Base-by-base conservation (phyloP, 1,139 yeast species). In the Lodderomyces orthopsilosis region DNA sequence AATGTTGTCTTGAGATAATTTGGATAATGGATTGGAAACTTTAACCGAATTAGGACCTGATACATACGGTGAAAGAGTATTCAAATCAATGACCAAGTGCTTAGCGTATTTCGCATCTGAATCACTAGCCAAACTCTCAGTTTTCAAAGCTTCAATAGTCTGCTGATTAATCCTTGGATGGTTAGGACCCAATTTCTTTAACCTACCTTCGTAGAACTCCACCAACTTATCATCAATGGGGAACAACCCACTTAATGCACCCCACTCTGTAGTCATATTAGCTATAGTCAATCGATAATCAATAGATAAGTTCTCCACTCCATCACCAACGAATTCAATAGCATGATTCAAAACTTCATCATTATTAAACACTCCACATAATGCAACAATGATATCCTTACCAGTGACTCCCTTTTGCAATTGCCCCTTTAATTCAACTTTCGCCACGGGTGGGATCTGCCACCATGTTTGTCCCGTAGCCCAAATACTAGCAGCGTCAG, bases 381-480 rank as follows among this genome's bases (percentile, higher is more conserved):
- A 75, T 1, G 98, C 93, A 23, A 94, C 95, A 61, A 93, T 94
- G 41, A 94, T 94, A 67, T 93, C 99, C 65, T 93, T 93, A 51
- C 99, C 99, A 7, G 96, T 83, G 14, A 88, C 91, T 18, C 97
- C 97, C 44, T 76, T 69, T 17, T 94, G 96, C 47, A 93, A 77
- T 52, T 78, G 66, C 36, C 97, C 97, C 52, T 77, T 75, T 46
- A 93, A 75, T 63, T 88, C 95, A 10, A 93, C 98, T 59, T 83
- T 83, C 35, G 98, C 98, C 18, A 93, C 98, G 1, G 98, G 98
- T 4, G 99, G 99, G 46, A 93, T 88, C 79, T 94, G 98, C 98
- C 98, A 93, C 99, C 99, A 93, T 3, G 98, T 94, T 68, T 89
- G 95, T 37, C 98, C 98, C 0, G 98, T 93, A 13, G 98, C 98